Conservation (phyloP, 163 green algal species). For the Volvox carteri region DNA sequence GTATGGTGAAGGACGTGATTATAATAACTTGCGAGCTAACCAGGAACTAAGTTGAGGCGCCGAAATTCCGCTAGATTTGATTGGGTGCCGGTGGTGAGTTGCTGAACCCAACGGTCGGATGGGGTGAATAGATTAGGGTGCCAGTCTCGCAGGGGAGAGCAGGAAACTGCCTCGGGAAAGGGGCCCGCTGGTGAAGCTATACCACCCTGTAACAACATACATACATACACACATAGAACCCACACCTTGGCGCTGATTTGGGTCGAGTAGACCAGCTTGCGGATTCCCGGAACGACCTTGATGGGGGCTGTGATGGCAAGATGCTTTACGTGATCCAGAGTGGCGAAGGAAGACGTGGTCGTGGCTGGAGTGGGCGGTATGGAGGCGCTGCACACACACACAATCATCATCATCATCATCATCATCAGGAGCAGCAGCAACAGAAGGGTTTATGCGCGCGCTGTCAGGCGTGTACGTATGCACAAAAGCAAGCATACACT, state of each 20-base stretch:
- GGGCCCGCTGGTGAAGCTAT: background rate
- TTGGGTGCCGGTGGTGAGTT: background rate
- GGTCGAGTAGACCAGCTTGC: background rate
- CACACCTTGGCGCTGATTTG: background rate
- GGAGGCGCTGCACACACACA: background rate
- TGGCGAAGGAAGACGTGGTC: background rate
- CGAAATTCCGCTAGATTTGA: too few species aligned
- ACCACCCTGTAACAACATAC: background rate
- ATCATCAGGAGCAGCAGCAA: too few species aligned
- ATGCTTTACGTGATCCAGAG: conserved; percentile 5
- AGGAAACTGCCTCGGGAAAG: too few species aligned
- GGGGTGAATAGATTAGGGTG: background rate
- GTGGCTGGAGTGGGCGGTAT: background rate
- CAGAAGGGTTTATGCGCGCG: too few species aligned
- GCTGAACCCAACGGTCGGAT: background rate
- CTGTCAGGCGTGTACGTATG: too few species aligned
- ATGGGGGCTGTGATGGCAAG: background rate
- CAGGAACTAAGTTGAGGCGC: too few species aligned
- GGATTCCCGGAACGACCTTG: background rate
- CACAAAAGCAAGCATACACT: background rate
- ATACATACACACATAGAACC: background rate
- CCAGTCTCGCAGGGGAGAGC: background rate
- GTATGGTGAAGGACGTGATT: too few species aligned
- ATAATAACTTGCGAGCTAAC: too few species aligned
- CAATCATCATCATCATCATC: background rate